Evolutionary conservation across 768 basidiomycete species (phyloP), one percentile per base, ranked within the genome.

Genomic region (Gautieria morchelliformis): DNA sequence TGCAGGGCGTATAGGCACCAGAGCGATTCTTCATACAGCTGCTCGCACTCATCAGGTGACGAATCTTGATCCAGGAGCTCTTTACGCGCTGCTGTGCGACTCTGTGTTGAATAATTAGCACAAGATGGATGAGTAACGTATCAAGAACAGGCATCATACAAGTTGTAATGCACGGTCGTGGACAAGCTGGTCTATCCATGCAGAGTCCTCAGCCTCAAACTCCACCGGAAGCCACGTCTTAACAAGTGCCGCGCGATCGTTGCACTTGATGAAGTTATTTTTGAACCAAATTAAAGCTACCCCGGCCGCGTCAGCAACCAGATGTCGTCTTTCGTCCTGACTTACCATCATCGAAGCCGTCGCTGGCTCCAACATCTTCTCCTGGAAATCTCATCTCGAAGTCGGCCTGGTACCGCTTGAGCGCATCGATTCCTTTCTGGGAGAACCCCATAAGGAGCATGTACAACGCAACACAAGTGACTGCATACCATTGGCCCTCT

Each of bases 1-100:
- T 93, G 86, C 8, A 98, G 75, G 0, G 93, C 88, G 62, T 93
- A 90, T 32, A 98, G 75, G 67, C 93, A 89, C 92, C 93, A 96
- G 8, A 98, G 69, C 0, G 92, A 91, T 64, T 92, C 92, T 65
- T 97, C 94, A 70, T 98, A 99, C 39, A 95, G 75, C 68, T 87
- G 88, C 74, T 96, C 92, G 68, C 93, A 94, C 65, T 91, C 87
- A 61, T 87, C 80, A 0, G 88, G 84, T 30, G 80, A 80, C 45
- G 76, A 75, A 40, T 84, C 85, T 66, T 87, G 81, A 65, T 92
- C 90, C 11, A 89, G 73, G 0, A 97, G 78, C 66, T 98, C 95
- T 64, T 93, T 92, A 47, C 87, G 79, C 1, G 95, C 94, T 40
- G 94, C 94, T 0, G 85, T 87, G 5, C 94, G 89, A 63, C 93